Conservation (phyloP, 1,284 basidiomycete genomes). For the Ceratobasidium sp. region DNA sequence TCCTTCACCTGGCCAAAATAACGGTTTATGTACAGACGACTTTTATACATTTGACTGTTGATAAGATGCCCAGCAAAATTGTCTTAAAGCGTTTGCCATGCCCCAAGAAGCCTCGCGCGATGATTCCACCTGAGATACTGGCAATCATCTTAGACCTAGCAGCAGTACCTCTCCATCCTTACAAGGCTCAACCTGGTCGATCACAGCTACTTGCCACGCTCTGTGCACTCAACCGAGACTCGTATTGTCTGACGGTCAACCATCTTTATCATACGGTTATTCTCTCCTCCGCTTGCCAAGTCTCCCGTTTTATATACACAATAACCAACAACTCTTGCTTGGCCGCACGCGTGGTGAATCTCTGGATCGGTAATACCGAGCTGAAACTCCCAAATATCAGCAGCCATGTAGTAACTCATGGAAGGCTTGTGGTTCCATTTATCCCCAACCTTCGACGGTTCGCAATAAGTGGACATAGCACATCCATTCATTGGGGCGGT, state of each 20-base stretch:
- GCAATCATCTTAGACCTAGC: slow-evolving; percentile 9
- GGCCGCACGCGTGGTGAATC: slow-evolving; percentile 14
- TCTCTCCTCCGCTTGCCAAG: background rate
- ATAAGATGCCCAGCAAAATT: background rate
- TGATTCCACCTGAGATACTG: slow-evolving; percentile 24
- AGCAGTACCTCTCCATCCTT: background rate
- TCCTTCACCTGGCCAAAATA: no score
- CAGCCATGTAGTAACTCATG: background rate
- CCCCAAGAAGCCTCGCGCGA: background rate
- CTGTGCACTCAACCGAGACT: slow-evolving; percentile 2
- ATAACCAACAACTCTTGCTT: background rate
- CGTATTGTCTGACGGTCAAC: slow-evolving; percentile 1
- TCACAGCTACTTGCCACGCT: slow-evolving; percentile 8
- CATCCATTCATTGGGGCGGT: slow-evolving; percentile 1
- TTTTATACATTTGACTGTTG: background rate
- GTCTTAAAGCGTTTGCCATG: background rate
- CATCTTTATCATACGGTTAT: slow-evolving; percentile 33
- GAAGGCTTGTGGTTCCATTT: background rate
- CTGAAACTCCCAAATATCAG: background rate
- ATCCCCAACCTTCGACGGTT: slow-evolving; percentile 29
- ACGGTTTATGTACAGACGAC: no score
- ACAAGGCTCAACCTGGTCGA: background rate
- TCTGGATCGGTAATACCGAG: slow-evolving; percentile 23
- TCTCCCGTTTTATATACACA: slow-evolving; percentile 5
- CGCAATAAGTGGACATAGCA: slow-evolving; percentile 19